Conservation (phyloP, 208 protist genomes). For the Trypanosoma lewisi region DNA sequence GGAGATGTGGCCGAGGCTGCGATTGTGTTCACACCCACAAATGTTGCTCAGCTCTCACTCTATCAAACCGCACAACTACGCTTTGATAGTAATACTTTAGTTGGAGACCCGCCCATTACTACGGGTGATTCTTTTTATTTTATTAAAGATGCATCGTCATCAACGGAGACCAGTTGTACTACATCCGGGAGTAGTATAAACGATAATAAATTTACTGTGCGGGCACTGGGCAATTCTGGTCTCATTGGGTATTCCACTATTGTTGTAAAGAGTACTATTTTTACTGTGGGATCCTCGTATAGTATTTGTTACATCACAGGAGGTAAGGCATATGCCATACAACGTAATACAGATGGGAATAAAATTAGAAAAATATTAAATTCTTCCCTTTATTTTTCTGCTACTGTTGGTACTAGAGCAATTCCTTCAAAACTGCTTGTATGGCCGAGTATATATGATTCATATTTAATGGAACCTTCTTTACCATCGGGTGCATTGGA, state of each 20-base stretch:
- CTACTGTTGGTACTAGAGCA: neutral
- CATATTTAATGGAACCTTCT: slow-evolving; percentile 39
- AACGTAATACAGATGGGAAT: slow-evolving; percentile 10
- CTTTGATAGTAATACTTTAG: slow-evolving; percentile 59
- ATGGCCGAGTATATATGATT: slow-evolving; percentile 71
- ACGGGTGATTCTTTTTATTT: slow-evolving; percentile 70
- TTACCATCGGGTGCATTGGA: slow-evolving; percentile 49
- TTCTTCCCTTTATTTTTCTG: neutral
- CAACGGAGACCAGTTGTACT: slow-evolving; percentile 24
- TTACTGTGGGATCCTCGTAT: slow-evolving; percentile 54
- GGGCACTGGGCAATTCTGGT: slow-evolving; percentile 30
- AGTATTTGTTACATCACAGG: slow-evolving; percentile 67
- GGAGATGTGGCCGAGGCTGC: slow-evolving; percentile 27
- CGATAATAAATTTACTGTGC: slow-evolving; percentile 45
- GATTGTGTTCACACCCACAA: slow-evolving; percentile 64
- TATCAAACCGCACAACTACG: slow-evolving; percentile 69
- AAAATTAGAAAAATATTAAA: neutral
- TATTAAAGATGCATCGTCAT: slow-evolving; percentile 24
- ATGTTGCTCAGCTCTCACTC: slow-evolving; percentile 73
- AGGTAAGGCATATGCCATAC: slow-evolving; percentile 34
- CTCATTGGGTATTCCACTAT: slow-evolving; percentile 37
- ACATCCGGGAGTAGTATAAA: slow-evolving; percentile 7
- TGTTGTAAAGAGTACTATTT: slow-evolving; percentile 38
- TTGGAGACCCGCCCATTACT: slow-evolving; percentile 50
- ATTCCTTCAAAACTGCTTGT: slow-evolving; percentile 39